Conservation (phyloP, 768 basidiomycete species). For the Hemileccinum impolitum region DNA sequence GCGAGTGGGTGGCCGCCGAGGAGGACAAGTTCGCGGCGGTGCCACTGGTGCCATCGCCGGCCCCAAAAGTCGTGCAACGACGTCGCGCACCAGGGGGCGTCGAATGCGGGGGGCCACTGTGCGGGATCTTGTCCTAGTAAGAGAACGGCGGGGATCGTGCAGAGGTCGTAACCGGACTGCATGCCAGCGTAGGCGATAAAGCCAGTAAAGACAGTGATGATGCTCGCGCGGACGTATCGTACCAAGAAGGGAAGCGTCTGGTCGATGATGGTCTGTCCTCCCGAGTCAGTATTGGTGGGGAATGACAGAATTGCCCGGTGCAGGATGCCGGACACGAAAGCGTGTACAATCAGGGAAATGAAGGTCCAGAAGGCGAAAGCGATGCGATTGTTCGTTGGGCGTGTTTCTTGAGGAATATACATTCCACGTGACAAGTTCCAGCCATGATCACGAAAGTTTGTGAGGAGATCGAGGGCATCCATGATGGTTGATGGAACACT, state of each 20-base stretch:
- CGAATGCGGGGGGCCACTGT: constrained; percentile 34
- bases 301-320: constrained; percentile 47
- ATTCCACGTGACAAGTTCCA: constrained; percentile 53
- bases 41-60: constrained; percentile 36
- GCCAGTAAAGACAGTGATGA: constrained; percentile 42
- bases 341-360: constrained; percentile 31
- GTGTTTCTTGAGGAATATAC: constrained; percentile 35
- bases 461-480: constrained; percentile 49
- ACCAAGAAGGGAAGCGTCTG: constrained; percentile 24
- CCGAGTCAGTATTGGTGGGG: constrained; percentile 11
- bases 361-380: constrained; percentile 38
- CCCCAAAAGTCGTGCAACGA: constrained; percentile 39
- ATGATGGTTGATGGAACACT: constrained; percentile 1
- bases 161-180: constrained; percentile 31
- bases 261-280: constrained; percentile 31
- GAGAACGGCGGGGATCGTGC: constrained; percentile 20
- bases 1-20: constrained; percentile 30
- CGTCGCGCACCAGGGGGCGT: constrained; percentile 33
- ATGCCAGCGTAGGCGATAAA: constrained; percentile 45
- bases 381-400: constrained; percentile 32
- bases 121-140: constrained; percentile 29
- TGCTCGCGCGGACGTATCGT: constrained; percentile 38
- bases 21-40: constrained; percentile 31
- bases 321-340: constrained; percentile 42
- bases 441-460: constrained; percentile 53